Percentiles rank a stretch among this genome's conserved stretches.
phyloP scores from a whole-genome alignment of 2,329 filamentous ascomycete genomes.

The Colletotrichum liriopes region DNA sequence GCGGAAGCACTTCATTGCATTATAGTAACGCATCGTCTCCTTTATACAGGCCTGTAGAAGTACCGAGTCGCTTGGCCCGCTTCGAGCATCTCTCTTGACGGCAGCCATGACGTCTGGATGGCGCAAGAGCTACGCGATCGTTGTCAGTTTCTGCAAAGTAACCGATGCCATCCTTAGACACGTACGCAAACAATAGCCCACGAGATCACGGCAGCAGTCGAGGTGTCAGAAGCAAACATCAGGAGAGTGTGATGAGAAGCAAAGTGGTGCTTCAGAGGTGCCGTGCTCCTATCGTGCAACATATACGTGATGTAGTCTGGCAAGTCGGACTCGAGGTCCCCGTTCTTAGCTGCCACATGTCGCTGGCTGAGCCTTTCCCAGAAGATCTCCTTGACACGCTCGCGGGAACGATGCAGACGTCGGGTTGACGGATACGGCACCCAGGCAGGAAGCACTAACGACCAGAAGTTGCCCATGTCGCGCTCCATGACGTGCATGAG shows the following conservation, averaged over 20 bases:
- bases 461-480: constrained; percentile 34
- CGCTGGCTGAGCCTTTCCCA: constrained; percentile 40
- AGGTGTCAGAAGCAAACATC: constrained; percentile 44
- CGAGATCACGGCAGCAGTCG: constrained; percentile 36
- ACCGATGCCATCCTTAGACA: not conserved
- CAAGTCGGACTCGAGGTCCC: constrained; percentile 21
- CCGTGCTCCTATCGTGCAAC: constrained; percentile 40
- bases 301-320: constrained; percentile 45
- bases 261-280: constrained; percentile 34
- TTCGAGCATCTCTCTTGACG: constrained; percentile 41
- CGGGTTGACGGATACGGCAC: constrained; percentile 40
- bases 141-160: not conserved
- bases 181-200: constrained; percentile 45
- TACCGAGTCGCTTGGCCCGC: constrained; percentile 16
- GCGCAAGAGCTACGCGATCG: constrained; percentile 36
- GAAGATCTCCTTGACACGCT: constrained; percentile 44
- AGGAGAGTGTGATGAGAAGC: constrained; percentile 42
- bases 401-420: constrained; percentile 31
- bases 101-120: constrained; percentile 41
- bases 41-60: constrained; percentile 45
- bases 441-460: constrained; percentile 41
- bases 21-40: constrained; percentile 44
- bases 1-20: constrained; percentile 32
- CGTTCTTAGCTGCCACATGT: constrained; percentile 21
- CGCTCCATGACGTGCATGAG: constrained; percentile 42